Conservation (phyloP, 352 stramenopile species). For the Phytopythium aichiense region DNA sequence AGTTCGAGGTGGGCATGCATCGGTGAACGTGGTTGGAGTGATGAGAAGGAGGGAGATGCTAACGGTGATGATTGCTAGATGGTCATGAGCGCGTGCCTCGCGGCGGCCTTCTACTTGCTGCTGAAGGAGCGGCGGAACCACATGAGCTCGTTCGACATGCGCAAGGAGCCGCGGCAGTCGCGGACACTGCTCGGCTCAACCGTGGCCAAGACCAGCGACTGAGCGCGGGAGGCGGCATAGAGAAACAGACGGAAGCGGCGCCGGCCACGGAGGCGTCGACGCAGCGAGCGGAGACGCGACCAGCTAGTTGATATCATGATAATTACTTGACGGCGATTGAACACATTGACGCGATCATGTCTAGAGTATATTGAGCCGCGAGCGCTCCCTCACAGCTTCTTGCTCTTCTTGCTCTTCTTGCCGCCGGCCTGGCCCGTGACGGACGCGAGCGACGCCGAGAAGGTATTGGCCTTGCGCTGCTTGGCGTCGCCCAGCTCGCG, state of each 20-base stretch:
- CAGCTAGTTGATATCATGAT: background rate
- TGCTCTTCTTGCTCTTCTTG: constrained; percentile 9
- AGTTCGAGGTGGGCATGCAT: constrained; percentile 60
- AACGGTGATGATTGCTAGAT: constrained; percentile 23
- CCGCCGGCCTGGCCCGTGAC: constrained; percentile 7
- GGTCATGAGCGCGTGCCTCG: constrained; percentile 43
- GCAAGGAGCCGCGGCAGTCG: constrained; percentile 60
- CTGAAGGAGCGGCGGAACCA: constrained; percentile 66
- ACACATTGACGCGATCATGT: background rate
- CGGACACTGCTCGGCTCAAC: constrained; percentile 27
- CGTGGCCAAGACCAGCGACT: constrained; percentile 3
- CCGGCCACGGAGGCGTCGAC: background rate
- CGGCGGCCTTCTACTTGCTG: constrained; percentile 41
- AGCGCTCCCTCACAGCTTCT: background rate
- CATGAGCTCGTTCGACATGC: constrained; percentile 73
- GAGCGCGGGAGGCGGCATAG: background rate
- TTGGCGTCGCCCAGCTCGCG: constrained; percentile 39
- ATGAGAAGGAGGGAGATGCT: no score
- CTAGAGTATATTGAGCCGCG: constrained; percentile 2
- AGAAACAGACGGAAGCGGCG: background rate
- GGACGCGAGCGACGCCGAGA: constrained; percentile 1
- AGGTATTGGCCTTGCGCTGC: constrained; percentile 28
- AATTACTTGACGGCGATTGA: background rate
- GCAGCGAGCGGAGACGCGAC: background rate
- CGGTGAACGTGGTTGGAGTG: background rate